Evolutionary conservation across 176 grass and related monocot genomes (phyloP).

Genomic region (Carex cristatella): DNA sequence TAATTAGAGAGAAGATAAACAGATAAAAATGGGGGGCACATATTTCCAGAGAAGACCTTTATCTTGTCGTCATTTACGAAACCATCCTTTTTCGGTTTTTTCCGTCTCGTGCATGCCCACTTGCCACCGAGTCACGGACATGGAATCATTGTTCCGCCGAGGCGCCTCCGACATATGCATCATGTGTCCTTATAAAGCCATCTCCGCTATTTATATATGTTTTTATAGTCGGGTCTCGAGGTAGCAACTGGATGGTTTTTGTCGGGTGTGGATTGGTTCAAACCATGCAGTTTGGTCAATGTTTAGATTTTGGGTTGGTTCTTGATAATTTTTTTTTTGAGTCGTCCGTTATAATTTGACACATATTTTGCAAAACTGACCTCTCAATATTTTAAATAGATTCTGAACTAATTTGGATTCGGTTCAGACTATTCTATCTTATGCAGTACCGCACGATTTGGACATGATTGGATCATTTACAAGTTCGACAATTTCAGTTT

Average conservation of each 20-base stretch:
- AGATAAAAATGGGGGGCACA: background rate
- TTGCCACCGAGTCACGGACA: slow-evolving; percentile 11
- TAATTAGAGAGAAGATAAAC: slow-evolving; percentile 13
- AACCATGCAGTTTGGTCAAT: background rate
- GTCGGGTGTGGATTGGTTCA: background rate
- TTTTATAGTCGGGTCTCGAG: slow-evolving; percentile 2
- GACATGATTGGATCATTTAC: too few species aligned
- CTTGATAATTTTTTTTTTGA: too few species aligned
- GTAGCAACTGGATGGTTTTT: background rate
- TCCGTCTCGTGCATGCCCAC: background rate
- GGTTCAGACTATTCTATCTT: too few species aligned
- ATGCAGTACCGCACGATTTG: too few species aligned
- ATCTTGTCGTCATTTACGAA: slow-evolving; percentile 13
- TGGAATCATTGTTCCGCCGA: slow-evolving; percentile 15
- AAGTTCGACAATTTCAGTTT: too few species aligned
- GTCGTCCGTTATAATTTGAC: too few species aligned
- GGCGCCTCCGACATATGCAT: slow-evolving; percentile 20
- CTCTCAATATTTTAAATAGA: too few species aligned
- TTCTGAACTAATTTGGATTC: too few species aligned
- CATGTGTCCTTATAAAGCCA: background rate
- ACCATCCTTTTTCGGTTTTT: background rate
- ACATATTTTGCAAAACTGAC: too few species aligned
- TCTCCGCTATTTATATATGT: background rate
- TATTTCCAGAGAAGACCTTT: slow-evolving; percentile 1
- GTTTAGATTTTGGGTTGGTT: too few species aligned